phyloP scores from a whole-genome alignment of 768 basidiomycete genomes.

The Pulveroboletus sp. region DNA sequence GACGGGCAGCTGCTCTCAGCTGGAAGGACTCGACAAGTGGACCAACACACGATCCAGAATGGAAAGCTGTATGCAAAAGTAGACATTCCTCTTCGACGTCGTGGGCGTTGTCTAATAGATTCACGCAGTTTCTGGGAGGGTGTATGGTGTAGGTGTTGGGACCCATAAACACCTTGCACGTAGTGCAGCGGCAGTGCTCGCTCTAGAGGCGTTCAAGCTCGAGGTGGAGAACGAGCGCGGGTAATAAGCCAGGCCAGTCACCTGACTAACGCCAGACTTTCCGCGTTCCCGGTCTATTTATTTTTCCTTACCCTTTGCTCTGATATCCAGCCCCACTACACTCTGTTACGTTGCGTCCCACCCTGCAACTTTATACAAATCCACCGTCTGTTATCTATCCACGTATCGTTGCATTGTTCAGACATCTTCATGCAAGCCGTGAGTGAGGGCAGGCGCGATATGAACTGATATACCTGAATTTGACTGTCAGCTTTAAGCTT shows the following conservation, averaged over 20 bases:
- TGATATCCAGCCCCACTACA: background rate
- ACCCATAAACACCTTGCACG: slow-evolving; percentile 49
- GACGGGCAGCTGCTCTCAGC: slow-evolving; percentile 41
- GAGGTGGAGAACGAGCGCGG: slow-evolving; percentile 17
- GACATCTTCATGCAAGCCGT: slow-evolving; percentile 4
- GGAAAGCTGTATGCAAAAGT: slow-evolving; percentile 63
- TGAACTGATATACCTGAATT: slow-evolving; percentile 4
- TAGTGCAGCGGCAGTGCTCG: slow-evolving; percentile 31
- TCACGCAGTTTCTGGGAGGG: slow-evolving; percentile 45
- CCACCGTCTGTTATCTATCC: slow-evolving; percentile 10
- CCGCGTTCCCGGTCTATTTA: slow-evolving; percentile 3
- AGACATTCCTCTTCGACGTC: slow-evolving; percentile 13
- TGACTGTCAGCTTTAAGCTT: background rate
- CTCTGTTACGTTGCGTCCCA: background rate
- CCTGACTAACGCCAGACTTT: background rate
- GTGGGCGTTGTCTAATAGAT: slow-evolving; percentile 10
- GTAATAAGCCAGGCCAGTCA: slow-evolving; percentile 7
- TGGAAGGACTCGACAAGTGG: slow-evolving; percentile 51
- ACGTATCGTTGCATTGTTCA: background rate
- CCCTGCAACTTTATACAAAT: slow-evolving; percentile 7
- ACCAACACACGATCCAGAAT: slow-evolving; percentile 41
- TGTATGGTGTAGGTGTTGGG: slow-evolving; percentile 46
- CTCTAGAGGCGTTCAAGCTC: slow-evolving; percentile 35
- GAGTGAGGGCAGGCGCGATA: slow-evolving; percentile 6
- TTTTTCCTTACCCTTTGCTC: background rate